Evolutionary conservation across 257 asterid species (phyloP).

Genomic region (Solanum virginianum): DNA sequence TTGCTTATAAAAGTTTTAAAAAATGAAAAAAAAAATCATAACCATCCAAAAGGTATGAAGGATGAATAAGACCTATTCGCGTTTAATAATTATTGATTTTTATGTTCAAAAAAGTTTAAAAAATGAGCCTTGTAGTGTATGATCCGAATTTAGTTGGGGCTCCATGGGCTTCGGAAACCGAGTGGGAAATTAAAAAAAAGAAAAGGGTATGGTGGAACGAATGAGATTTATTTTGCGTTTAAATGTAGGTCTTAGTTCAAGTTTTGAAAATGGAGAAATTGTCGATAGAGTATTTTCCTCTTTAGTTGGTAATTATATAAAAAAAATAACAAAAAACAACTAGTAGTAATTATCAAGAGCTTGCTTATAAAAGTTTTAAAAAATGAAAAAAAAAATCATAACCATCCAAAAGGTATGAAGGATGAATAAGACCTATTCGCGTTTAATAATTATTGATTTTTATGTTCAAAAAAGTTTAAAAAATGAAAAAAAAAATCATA

Average conservation of each 20-base stretch:
- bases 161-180: too few relatives aligned
- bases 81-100: not conserved
- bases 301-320: too few relatives aligned
- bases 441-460: too few relatives aligned
- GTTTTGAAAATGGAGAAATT: rapidly evolving
- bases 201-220: too few relatives aligned
- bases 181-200: too few relatives aligned
- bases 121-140: too few relatives aligned
- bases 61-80: not conserved
- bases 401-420: not conserved
- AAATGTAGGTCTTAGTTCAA: not conserved
- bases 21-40: not conserved
- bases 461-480: not conserved
- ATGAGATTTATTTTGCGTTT: not conserved
- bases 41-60: not conserved
- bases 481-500: not conserved
- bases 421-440: too few relatives aligned
- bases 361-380: not conserved
- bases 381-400: not conserved
- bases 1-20: not conserved
- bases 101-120: too few relatives aligned
- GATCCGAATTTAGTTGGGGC: too few relatives aligned
- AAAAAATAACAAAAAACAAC: too few relatives aligned
- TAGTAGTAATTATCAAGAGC: too few relatives aligned
- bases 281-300: not conserved